A percentile compares a stretch with the other conserved stretches of the same genome.
These are phyloP conservation scores for Raffaelea albimanens DNA, from an alignment of 2,329 filamentous ascomycete species.

Conservation along the genomic window DNA sequence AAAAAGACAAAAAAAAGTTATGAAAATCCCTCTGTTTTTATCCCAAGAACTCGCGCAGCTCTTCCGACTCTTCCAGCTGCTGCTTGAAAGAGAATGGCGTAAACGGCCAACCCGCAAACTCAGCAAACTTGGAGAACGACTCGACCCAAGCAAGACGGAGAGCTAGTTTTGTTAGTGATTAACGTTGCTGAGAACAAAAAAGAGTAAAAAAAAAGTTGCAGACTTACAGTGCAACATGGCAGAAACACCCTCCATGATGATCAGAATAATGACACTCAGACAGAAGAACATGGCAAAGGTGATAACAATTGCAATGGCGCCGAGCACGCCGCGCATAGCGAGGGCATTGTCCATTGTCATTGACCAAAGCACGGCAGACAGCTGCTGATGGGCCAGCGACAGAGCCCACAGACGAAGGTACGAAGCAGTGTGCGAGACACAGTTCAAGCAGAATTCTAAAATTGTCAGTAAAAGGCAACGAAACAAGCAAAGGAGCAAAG, in stretches of 20 bases:
- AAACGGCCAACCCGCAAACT: conserved; percentile 81
- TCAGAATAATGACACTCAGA: conserved; percentile 59
- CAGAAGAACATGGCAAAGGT: conserved; percentile 87
- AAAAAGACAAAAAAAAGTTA: background rate
- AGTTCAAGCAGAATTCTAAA: conserved; percentile 94
- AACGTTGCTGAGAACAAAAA: background rate
- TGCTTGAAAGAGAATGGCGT: conserved; percentile 80
- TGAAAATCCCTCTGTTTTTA: too few relatives aligned
- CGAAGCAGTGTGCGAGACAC: conserved; percentile 95
- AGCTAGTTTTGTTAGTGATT: conserved; percentile 10
- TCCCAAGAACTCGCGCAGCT: conserved; percentile 45
- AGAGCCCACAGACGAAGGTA: conserved; percentile 98
- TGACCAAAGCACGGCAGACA: conserved; percentile 88
- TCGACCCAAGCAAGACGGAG: conserved; percentile 93
- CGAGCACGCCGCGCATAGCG: conserved; percentile 51
- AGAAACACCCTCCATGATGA: conserved; percentile 92
- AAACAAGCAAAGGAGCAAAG: background rate
- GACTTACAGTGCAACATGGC: conserved; percentile 70
- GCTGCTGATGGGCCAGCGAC: conserved; percentile 93
- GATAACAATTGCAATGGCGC: conserved; percentile 71
- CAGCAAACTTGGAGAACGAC: conserved; percentile 95
- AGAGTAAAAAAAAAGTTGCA: background rate
- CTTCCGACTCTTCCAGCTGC: conserved; percentile 73
- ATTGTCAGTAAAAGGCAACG: too few relatives aligned
- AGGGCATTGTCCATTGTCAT: conserved; percentile 88